Conservation (phyloP, 2,329 filamentous ascomycete species). For the Pseudogymnoascus sp. region DNA sequence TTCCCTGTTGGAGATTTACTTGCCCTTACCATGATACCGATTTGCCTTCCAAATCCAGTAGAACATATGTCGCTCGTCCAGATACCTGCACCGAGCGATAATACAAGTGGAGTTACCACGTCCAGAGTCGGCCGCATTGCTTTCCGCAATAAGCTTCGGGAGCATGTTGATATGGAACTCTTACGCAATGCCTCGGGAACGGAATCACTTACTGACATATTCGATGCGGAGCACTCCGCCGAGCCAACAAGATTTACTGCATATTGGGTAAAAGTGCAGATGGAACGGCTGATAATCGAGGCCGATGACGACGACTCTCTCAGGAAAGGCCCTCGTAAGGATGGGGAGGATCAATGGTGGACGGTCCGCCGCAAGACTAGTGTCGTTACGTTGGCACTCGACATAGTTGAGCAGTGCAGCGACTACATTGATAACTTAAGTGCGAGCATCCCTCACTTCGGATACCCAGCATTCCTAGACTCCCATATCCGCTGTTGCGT, state of each 20-base stretch:
- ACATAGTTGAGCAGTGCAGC: conserved; percentile 1
- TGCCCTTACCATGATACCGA: conserved; percentile 14
- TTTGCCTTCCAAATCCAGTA: conserved; percentile 6
- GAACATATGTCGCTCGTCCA: conserved; percentile 15
- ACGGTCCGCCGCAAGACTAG: not conserved
- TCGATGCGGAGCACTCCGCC: not conserved
- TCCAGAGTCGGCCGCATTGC: conserved; percentile 16
- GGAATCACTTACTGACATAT: not conserved
- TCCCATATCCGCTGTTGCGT: not conserved
- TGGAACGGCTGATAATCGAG: not conserved
- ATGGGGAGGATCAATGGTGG: not conserved
- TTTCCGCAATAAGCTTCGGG: conserved; percentile 16
- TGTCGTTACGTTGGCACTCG: not conserved
- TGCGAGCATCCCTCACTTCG: not conserved
- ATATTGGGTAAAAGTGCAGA: not conserved
- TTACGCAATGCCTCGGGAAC: not conserved
- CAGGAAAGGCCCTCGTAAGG: not conserved
- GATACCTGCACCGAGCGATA: conserved; percentile 22
- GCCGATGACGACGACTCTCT: not conserved
- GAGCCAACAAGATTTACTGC: not conserved
- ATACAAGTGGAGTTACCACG: conserved; percentile 18
- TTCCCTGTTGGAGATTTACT: conserved; percentile 19
- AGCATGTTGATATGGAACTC: conserved; percentile 11
- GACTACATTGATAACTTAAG: not conserved
- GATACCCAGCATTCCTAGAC: not conserved